phyloP scores from a whole-genome alignment of 2,329 filamentous ascomycete genomes.

The Diaporthe sp. region DNA sequence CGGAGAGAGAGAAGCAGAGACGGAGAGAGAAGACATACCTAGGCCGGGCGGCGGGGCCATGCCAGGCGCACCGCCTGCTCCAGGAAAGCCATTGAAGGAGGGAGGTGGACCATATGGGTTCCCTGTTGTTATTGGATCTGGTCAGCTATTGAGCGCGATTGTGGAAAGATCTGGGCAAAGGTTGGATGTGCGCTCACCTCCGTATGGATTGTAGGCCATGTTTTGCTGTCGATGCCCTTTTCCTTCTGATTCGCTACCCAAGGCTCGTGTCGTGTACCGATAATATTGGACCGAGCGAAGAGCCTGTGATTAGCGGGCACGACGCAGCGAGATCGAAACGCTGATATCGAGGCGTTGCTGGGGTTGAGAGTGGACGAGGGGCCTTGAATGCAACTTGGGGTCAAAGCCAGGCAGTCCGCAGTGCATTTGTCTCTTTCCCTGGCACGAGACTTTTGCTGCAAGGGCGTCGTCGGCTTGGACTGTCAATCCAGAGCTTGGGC shows the following conservation, averaged over 20 bases:
- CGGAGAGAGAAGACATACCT: conserved; percentile 68
- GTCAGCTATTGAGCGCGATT: not conserved
- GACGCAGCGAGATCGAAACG: not conserved
- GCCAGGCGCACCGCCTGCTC: conserved; percentile 70
- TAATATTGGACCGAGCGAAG: not conserved
- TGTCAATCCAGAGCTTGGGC: conserved; percentile 17
- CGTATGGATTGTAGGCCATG: conserved; percentile 75
- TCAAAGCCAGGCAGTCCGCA: not conserved
- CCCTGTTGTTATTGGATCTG: conserved; percentile 48
- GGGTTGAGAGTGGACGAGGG: not conserved
- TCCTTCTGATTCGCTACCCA: not conserved
- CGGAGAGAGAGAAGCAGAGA: not conserved
- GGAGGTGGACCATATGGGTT: conserved; percentile 82
- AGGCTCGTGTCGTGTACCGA: not conserved
- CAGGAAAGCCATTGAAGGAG: conserved; percentile 79
- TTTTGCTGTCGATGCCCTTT: conserved; percentile 27
- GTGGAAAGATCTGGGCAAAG: not conserved
- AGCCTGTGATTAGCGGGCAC: not conserved
- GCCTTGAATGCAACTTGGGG: conserved; percentile 1
- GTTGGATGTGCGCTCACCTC: conserved; percentile 56
- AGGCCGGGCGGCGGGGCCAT: conserved; percentile 86
- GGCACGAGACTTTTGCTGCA: conserved; percentile 19
- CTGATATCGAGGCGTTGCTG: not conserved
- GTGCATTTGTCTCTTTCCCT: not conserved
- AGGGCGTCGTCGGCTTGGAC: conserved; percentile 21